Evolutionary conservation across 2,329 filamentous ascomycete species (phyloP), one percentile per base, ranked within the genome.

Genomic region (Monilinia fructigena): DNA sequence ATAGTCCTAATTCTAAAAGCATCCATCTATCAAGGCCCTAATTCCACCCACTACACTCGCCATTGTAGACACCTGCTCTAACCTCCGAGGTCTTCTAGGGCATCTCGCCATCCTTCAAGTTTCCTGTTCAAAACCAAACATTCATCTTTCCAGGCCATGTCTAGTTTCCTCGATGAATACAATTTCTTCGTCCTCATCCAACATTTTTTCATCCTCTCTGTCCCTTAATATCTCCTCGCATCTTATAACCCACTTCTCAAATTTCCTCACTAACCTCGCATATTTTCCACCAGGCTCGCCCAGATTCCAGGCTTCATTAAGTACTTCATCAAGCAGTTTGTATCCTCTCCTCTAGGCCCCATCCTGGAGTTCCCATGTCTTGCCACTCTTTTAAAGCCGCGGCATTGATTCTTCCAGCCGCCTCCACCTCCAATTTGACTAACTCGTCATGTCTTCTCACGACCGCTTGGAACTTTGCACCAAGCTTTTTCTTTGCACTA

Each of bases 1-100:
- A 90, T 90, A 67, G 82, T 68, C n/a, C 76, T 69, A 90, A 77
- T 78, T 90, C 88, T n/a, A 78, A 79, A 55, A 87, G 75, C 86
- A 89, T 89, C 47, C 84, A 58, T 78, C 74, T 16, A 89, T 80
- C 55, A 90, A 75, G 20, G 72, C 73, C 28, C 79, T 75, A 65
- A 82, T 85, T 2, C 79, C 81, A 8, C 75, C 76, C 50, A 89
- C 74, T 70, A 86, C 80, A 38, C 78, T 75, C 28, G 73, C 77
- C 65, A 89, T 72, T 67, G 80, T 84, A 40, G 77, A 75, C 61
- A 76, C 68, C 8, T 45, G 68, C 65, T 67, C 71, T 62, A 62
- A 60, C 3, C 71, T 71, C n/a, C 82, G 5, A 89, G 72, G 35
- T 80, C 79, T 3, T 73, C 71, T 53, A 89, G 76, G 68, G 83